Evolutionary conservation across 2,329 filamentous ascomycete species (phyloP).

Genomic region (Fulvia fulva): DNA sequence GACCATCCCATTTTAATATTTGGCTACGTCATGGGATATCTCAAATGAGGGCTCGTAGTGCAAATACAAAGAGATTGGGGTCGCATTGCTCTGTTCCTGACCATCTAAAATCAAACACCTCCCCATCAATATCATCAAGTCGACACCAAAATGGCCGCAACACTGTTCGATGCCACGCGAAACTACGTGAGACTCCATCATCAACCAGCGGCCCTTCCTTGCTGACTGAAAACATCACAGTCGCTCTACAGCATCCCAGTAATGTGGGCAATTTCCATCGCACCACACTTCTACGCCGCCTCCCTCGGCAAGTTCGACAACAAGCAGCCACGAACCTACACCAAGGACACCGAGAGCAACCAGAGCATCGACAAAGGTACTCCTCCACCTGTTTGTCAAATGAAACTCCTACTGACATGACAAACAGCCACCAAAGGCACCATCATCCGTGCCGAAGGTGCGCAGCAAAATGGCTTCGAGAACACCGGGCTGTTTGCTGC

Average conservation of each 20-base stretch:
- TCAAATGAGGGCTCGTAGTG: neutral
- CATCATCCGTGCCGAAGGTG: constrained; percentile 37
- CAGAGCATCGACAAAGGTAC: constrained; percentile 20
- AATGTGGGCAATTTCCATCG: constrained; percentile 33
- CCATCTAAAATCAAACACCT: neutral
- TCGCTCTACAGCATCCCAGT: constrained; percentile 30
- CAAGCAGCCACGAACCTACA: constrained; percentile 14
- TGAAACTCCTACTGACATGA: neutral
- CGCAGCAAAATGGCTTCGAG: constrained; percentile 39
- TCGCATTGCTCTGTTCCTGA: neutral
- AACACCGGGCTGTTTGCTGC: constrained; percentile 40
- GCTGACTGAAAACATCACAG: no score
- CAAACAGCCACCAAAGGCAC: constrained; percentile 30
- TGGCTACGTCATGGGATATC: neutral
- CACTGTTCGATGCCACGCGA: neutral
- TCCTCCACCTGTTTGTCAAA: neutral
- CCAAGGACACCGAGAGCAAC: constrained; percentile 6
- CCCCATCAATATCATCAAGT: neutral
- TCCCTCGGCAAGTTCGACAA: constrained; percentile 15
- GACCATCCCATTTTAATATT: neutral
- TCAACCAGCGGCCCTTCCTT: no score
- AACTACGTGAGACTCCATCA: neutral
- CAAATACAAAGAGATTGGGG: neutral
- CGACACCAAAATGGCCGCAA: neutral
- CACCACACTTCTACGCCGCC: constrained; percentile 35